Percentiles rank a stretch among this genome's conserved stretches.
phyloP scores from a whole-genome alignment of 176 grass and related monocot species.

The Triticum aestivum region IWGSC_CS_RefSeq_v2.1 NC_057797.1:231016762-231017261 shows the following conservation, averaged over 20 bases:
- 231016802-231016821: slow-evolving; percentile 74
- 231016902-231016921: neutral
- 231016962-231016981: slow-evolving; percentile 90
- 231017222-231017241: neutral
- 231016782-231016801: slow-evolving; percentile 73
- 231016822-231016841: slow-evolving; percentile 56
- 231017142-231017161: slow-evolving; percentile 60
- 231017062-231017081: slow-evolving; percentile 76
- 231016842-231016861: neutral
- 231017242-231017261: neutral
- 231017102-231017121: slow-evolving; percentile 93
- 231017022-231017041: slow-evolving; percentile 80
- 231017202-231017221: slow-evolving; percentile 34
- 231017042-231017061: slow-evolving; percentile 94
- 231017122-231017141: slow-evolving; percentile 63
- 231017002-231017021: slow-evolving; percentile 81
- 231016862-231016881: neutral
- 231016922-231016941: neutral
- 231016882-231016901: neutral
- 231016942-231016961: slow-evolving; percentile 85
- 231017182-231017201: slow-evolving; percentile 66
- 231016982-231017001: slow-evolving; percentile 95
- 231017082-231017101: slow-evolving; percentile 77
- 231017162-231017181: neutral
- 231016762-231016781: slow-evolving; percentile 75